Base-by-base conservation (phyloP, 2,329 filamentous ascomycete genomes). In the Claviceps capensis region DNA sequence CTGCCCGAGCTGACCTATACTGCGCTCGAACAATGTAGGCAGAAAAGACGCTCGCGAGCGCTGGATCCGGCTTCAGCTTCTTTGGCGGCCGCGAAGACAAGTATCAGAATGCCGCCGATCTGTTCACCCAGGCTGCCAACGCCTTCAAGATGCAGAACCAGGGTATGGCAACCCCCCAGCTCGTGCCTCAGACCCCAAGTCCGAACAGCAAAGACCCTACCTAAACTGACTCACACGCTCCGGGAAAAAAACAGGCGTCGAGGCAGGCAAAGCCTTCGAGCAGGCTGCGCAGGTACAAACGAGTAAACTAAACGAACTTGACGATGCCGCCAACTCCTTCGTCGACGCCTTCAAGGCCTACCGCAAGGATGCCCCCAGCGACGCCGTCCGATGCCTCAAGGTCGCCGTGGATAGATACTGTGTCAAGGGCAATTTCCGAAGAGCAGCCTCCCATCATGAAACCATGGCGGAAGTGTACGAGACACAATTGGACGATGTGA, bases 331-430 rank as follows among this genome's bases (percentile, higher is more conserved):
- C 57, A 94, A 95, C 69, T 85, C 85, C 47, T 74, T 89, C 55
- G 81, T 85, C 62, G 90, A 97, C 67, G 93, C 93, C 50, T 97
- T 90, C 78, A 96, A 97, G 74, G 85, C 88, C 54, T 97, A 96
- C 72, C 80, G 85, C 62, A 94, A 89, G 70, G 82, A 86, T 50
- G 82, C 87, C 61, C 89, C 89, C 19, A 77, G 88, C 64, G 85
- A 91, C 62, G 91, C 90, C 16, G 87, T 85, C 44, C 76, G 87
- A 55, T 89, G 87, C 63, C 73, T 96, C 52, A 81, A 88, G 57
- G 72, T 82, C 58, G 86, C 89, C 42, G 88, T 97, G 65, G 75
- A 82, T 53, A 86, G 93, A 66, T 97, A 95, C 70, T 91, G 88
- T 60, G 72, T 80, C 59, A 90, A 89, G 70, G 90, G 90, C 56